Evolutionary conservation across 2,329 filamentous ascomycete genomes (phyloP).

Genomic region (Fusarium sp.): DNA sequence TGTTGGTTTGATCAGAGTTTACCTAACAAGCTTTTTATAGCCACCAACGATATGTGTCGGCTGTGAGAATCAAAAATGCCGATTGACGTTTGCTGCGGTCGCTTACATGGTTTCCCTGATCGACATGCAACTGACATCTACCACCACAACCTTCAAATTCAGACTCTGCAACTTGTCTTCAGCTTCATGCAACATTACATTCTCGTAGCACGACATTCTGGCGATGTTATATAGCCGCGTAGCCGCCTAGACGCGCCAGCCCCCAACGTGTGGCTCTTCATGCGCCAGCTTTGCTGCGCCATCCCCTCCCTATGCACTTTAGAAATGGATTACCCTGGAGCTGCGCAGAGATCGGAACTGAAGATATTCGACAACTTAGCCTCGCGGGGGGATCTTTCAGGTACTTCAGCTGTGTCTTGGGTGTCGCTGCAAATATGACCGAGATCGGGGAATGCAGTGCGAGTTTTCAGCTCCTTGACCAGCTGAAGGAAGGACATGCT

Average conservation of each 20-base stretch:
- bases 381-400: not conserved
- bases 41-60: conserved; percentile 1
- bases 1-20: not conserved
- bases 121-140: not conserved
- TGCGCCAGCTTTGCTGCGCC: conserved; percentile 4
- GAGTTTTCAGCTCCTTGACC: not conserved
- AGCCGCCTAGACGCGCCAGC: conserved; percentile 31
- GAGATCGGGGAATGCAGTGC: not conserved
- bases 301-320: not conserved
- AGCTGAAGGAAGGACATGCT: not conserved
- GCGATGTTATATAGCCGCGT: conserved; percentile 20
- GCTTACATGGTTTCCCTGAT: not conserved
- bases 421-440: not conserved
- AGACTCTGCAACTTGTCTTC: conserved; percentile 19
- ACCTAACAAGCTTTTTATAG: not conserved
- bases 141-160: not conserved
- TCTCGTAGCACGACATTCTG: not conserved
- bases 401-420: not conserved
- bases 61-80: conserved; percentile 1
- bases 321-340: conserved; percentile 16
- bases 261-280: conserved; percentile 3
- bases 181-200: not conserved
- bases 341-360: not conserved
- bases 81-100: not conserved
- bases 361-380: conserved; percentile 1